A percentile compares a stretch with the other conserved stretches of the same genome.
These are phyloP conservation scores for Hanseniaspora gamundiae DNA, from an alignment of 1,139 yeast genomes.

Conservation along the genomic window DNA sequence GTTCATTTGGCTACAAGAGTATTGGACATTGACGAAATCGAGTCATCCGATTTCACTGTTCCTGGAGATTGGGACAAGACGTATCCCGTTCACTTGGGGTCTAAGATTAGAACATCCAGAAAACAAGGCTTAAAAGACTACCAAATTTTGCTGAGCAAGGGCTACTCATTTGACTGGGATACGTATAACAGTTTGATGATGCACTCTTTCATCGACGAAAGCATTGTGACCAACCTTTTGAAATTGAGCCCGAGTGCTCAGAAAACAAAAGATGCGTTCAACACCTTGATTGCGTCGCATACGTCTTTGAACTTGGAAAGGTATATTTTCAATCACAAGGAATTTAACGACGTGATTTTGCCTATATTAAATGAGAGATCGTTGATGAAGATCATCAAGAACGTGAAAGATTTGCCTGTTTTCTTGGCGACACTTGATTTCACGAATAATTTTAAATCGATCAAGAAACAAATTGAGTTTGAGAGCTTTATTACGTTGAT, in stretches of 20 bases:
- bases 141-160: conserved; percentile 15
- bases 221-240: conserved; percentile 14
- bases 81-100: conserved; percentile 20
- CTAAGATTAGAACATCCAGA: conserved; percentile 17
- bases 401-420: conserved; percentile 8
- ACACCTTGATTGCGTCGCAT: conserved; percentile 13
- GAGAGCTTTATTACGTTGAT: conserved; percentile 16
- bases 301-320: conserved; percentile 9
- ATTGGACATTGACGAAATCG: conserved; percentile 16
- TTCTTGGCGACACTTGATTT: conserved; percentile 16
- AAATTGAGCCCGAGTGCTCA: conserved; percentile 13
- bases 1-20: conserved; percentile 21
- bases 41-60: conserved; percentile 15
- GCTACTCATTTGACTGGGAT: conserved; percentile 23
- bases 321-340: conserved; percentile 10
- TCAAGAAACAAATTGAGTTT: conserved; percentile 19
- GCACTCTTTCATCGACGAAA: conserved; percentile 11
- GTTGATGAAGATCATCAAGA: conserved; percentile 11
- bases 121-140: conserved; percentile 19
- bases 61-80: conserved; percentile 26
- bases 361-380: conserved; percentile 18
- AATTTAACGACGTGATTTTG: conserved; percentile 11
- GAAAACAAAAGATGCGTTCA: conserved; percentile 12
- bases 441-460: conserved; percentile 19
- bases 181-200: conserved; percentile 19